Percentiles rank a stretch among this genome's conserved stretches.
Evolutionary conservation across 768 basidiomycete species (phyloP).

Genomic region (Kwoniella heveanensis): DNA sequence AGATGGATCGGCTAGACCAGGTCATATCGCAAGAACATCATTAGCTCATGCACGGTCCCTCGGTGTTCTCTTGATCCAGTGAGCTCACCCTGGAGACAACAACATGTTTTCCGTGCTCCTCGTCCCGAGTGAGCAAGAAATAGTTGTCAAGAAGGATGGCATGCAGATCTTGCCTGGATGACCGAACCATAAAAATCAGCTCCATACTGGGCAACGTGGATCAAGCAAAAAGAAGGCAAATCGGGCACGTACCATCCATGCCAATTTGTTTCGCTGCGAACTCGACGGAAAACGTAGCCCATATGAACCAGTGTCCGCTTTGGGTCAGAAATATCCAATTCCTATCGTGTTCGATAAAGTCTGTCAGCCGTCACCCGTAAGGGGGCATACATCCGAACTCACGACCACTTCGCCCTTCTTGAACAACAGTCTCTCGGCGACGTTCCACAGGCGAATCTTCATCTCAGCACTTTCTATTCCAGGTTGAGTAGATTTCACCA

Average conservation of each 20-base stretch:
- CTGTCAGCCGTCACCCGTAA: too few species aligned
- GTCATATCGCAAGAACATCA: too few species aligned
- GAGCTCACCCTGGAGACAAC: conserved; percentile 47
- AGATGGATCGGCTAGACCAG: conserved; percentile 43
- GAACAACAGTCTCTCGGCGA: conserved; percentile 74
- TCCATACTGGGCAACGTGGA: neutral
- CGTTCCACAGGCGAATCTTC: conserved; percentile 82
- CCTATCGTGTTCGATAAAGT: conserved; percentile 59
- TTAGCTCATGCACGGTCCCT: too few species aligned
- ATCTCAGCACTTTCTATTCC: conserved; percentile 88
- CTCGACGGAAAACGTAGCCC: conserved; percentile 66
- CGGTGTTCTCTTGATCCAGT: too few species aligned
- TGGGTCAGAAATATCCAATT: conserved; percentile 76
- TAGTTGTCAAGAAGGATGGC: conserved; percentile 51
- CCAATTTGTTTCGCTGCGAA: conserved; percentile 67
- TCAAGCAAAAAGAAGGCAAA: neutral
- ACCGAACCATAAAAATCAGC: too few species aligned
- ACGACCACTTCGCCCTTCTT: conserved; percentile 82
- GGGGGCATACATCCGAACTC: conserved; percentile 43
- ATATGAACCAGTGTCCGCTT: conserved; percentile 71
- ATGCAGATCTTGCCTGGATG: conserved; percentile 51
- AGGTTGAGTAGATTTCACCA: conserved; percentile 75
- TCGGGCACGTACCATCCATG: conserved; percentile 63
- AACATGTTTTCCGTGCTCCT: conserved; percentile 47
- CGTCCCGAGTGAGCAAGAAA: conserved; percentile 47